phyloP scores from a whole-genome alignment of 1,284 basidiomycete genomes.

The Moniliophthora roreri region DNA sequence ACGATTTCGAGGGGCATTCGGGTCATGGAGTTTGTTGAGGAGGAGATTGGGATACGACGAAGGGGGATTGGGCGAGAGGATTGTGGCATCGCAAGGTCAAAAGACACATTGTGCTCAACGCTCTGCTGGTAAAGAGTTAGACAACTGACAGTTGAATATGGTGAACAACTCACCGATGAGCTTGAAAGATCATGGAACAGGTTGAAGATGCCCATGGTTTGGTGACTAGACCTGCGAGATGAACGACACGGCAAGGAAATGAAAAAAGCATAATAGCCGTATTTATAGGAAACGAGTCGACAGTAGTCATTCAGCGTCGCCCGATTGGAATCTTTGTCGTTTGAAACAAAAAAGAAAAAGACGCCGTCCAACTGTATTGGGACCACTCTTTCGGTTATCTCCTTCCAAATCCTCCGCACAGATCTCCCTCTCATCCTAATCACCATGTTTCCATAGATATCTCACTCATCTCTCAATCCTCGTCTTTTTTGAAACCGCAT shows the following conservation, averaged over 20 bases:
- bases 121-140: conserved; percentile 24
- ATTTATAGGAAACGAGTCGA: conserved; percentile 18
- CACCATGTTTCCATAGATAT: too few relatives aligned
- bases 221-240: conserved; percentile 14
- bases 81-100: conserved; percentile 28
- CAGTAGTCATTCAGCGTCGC: conserved; percentile 6
- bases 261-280: conserved; percentile 5
- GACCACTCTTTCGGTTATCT: conserved; percentile 17
- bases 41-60: conserved; percentile 19
- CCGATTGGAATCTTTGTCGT: conserved; percentile 7
- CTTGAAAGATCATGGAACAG: conserved; percentile 33
- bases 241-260: conserved; percentile 13
- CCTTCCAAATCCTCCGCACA: conserved; percentile 13
- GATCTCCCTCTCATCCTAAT: not conserved
- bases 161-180: conserved; percentile 18
- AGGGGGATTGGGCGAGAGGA: conserved; percentile 19
- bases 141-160: conserved; percentile 12
- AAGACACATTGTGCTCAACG: conserved; percentile 35
- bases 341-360: conserved; percentile 23
- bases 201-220: conserved; percentile 37
- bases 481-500: not conserved
- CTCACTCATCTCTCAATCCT: not conserved
- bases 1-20: conserved; percentile 61
- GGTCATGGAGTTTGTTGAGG: conserved; percentile 1
- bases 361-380: conserved; percentile 15